These are phyloP conservation scores for Hirsutella minnesotensis DNA, from an alignment of 2,329 filamentous ascomycete species.

Conservation along the genomic window DNA sequence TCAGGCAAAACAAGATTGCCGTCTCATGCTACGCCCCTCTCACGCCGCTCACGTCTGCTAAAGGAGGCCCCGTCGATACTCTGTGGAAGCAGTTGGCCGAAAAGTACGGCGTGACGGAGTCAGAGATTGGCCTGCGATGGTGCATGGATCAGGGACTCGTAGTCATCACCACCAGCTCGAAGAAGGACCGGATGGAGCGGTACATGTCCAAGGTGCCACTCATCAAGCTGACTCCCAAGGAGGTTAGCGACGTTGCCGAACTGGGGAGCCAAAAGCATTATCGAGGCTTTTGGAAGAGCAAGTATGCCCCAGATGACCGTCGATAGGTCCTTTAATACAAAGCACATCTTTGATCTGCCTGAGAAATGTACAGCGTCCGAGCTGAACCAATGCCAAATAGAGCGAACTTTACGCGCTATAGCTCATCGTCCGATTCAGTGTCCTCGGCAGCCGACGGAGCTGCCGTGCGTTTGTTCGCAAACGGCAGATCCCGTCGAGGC, in stretches of 20 bases:
- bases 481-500: constrained; percentile 30
- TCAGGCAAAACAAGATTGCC: constrained; percentile 44
- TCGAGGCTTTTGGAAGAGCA: constrained; percentile 44
- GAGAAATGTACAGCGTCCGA: no score
- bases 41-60: constrained; percentile 32
- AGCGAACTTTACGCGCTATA: constrained; percentile 19
- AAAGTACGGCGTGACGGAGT: constrained; percentile 46
- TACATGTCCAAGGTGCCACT: constrained; percentile 36
- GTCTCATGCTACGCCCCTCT: constrained; percentile 45
- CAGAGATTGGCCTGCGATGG: constrained; percentile 49
- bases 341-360: neutral
- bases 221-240: constrained; percentile 48
- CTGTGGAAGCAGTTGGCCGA: constrained; percentile 37
- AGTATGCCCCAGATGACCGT: constrained; percentile 39
- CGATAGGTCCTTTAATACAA: constrained; percentile 9
- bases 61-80: constrained; percentile 40
- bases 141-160: constrained; percentile 47
- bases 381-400: neutral
- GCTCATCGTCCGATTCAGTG: constrained; percentile 44
- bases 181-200: constrained; percentile 42
- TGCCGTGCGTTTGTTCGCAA: constrained; percentile 24
- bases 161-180: constrained; percentile 47
- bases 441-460: constrained; percentile 25
- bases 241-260: constrained; percentile 43
- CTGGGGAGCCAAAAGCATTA: constrained; percentile 49